Evolutionary conservation across 495 filamentous ascomycete species (phyloP), one percentile per base, ranked within the genome.

Genomic region (Paragyromitra xinjiangensis): DNA sequence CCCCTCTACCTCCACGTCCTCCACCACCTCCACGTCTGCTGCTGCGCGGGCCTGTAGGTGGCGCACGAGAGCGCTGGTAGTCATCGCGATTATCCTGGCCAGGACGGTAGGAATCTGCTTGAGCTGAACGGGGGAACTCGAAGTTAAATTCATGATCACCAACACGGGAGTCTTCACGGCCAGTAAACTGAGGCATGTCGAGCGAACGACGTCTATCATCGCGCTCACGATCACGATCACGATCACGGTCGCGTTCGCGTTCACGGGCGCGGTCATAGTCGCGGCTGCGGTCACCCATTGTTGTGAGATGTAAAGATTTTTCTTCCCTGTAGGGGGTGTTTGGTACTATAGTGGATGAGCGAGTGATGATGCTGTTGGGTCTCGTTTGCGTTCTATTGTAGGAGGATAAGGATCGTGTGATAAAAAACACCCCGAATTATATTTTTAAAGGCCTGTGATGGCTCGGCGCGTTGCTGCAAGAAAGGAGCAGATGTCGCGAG

Each of bases 131-230:
- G 11, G 63, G 42, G 14, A 74, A 63, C 48, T 79, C 69, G 42
- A 79, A 82, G 1, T 69, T 69, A 71, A 82, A 82, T 34, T 81
- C 80, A 8, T 69, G 79, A 12, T 81, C 67, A 26, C 22, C 50
- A 16, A 45, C 64, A 58, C 71, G 76, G 29, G 80, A 75, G 71
- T 81, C 76, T 12, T 69, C 59, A 56, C 76, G 73, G 53, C 80
- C 80, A 3, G 80, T 81, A 51, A 82, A 82, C 59, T 71, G 67
- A 9, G 64, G 66, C 42, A 78, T 73, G 26, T 79, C 66, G 0
- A 29, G 34, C 14, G 51, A 14, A 5, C 66, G 26, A 66, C 62
- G 69, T 29, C 74, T 72, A 29, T 79, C 67, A 44, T 66, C 53
- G 8, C 65, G 78, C 12, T 80, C 70, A 37, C 64, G 62, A 6